Base-by-base conservation (phyloP, 108 stramenopile genomes). In the Chaetoceros tenuissimus region DNA sequence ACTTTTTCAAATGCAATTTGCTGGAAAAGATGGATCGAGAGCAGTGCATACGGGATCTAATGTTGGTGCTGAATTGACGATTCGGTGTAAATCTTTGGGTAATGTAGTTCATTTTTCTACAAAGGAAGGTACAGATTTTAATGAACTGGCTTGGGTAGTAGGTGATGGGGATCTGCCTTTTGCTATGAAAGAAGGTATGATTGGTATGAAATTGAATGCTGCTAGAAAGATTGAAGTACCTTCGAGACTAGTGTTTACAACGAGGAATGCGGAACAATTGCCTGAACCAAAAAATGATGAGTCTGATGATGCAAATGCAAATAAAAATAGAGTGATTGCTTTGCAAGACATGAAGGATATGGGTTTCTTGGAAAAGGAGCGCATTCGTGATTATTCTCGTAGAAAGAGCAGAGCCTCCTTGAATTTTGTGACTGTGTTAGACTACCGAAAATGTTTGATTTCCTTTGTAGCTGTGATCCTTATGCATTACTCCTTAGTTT, bases 41-140 rank as follows among this genome's bases (percentile, higher is more conserved):
- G 18, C 18, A 17, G 50, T 77, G 1, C 47, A 45, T n/a, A 26
- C 50, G 7, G 75, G 75, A 16, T 62, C 59, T 18, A 77, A 66
- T 59, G 66, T 77, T 21, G 75, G 54, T 1, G 71, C 63, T 23
- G 75, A 77, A 50, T 73, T 77, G 75, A 72, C 75, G 5, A 69
- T 77, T 43, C 63, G 75, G 17, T 75, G 74, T 31, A 55, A 56
- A 23, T 55, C 60, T 21, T 75, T 75, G 53, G 74, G 74, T 3
- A 71, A 71, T 3, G 31, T 75, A 49, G 68, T 63, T 22, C 72
- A 75, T 40, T 75, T 63, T 56, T 30, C 44, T 13, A 75, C 74
- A 7, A 68, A 63, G 44, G 66, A 58, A 17, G 74, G 72, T 30
- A 72, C 71, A n/a, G 74, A 75, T 3, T 75, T 75, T 29, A 75